Percentiles rank a stretch among this genome's conserved stretches.
Evolutionary conservation across 129 eudicot species (phyloP).

Genomic region (Helichrysum umbraculigerum): DNA sequence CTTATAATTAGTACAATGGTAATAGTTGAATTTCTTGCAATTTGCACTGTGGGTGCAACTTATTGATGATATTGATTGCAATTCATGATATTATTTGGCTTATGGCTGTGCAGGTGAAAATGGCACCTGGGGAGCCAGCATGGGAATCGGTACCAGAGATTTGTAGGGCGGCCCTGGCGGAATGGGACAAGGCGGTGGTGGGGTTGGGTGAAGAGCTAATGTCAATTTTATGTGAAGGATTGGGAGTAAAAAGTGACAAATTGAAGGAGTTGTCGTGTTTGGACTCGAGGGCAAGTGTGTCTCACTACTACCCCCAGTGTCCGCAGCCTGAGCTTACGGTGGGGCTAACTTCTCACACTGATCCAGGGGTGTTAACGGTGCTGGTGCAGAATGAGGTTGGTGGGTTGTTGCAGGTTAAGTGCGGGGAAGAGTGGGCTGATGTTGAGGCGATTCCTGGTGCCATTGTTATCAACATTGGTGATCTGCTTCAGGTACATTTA

Average conservation of each 20-base stretch:
- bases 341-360: slow-evolving; percentile 51
- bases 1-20: too few relatives aligned
- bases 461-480: slow-evolving; percentile 59
- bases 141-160: slow-evolving; percentile 39
- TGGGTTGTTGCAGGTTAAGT: slow-evolving; percentile 58
- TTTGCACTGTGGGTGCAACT: too few relatives aligned
- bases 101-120: slow-evolving; percentile 26
- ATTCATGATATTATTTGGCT: too few relatives aligned
- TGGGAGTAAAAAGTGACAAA: slow-evolving; percentile 30
- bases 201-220: slow-evolving; percentile 42
- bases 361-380: slow-evolving; percentile 54
- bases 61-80: too few relatives aligned
- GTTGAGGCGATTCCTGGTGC: slow-evolving; percentile 60
- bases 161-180: slow-evolving; percentile 30
- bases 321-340: slow-evolving; percentile 63
- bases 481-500: slow-evolving; percentile 60
- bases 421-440: slow-evolving; percentile 57
- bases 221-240: slow-evolving; percentile 50
- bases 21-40: too few relatives aligned
- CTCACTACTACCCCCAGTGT: slow-evolving; percentile 61
- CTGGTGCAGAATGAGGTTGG: slow-evolving; percentile 54
- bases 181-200: slow-evolving; percentile 46
- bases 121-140: slow-evolving; percentile 31
- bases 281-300: slow-evolving; percentile 39
- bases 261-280: slow-evolving; percentile 54